Percentiles rank a stretch among this genome's conserved stretches.
Evolutionary conservation across 1,139 yeast species (phyloP).

Genomic region (Zygoascus sp.): DNA sequence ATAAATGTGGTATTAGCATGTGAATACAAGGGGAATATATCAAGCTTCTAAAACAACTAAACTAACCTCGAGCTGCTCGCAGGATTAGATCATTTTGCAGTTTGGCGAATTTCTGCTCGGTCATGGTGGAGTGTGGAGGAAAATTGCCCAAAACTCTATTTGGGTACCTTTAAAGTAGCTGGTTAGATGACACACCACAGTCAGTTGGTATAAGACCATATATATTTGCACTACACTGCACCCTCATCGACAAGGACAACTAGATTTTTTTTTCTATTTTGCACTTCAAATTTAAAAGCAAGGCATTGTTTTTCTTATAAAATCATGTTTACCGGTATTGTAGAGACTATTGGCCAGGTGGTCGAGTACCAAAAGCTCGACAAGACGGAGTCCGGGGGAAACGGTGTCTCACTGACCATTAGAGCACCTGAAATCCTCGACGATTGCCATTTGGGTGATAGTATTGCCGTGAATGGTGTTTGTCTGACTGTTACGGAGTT

Average conservation of each 20-base stretch:
- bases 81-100: conserved; percentile 82
- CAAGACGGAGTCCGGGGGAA: conserved; percentile 58
- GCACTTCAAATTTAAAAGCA: no score
- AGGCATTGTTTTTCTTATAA: no score
- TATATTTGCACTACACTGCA: not conserved
- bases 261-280: no score
- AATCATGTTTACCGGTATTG: conserved; percentile 98
- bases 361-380: conserved; percentile 49
- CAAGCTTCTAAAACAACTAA: not conserved
- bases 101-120: conserved; percentile 25
- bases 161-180: not conserved
- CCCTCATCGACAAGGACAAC: not conserved
- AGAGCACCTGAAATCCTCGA: conserved; percentile 58
- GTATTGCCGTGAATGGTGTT: conserved; percentile 82
- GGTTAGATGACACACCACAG: not conserved
- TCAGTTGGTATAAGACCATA: not conserved
- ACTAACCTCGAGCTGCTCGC: conserved; percentile 68
- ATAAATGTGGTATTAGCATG: no score
- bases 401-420: conserved; percentile 70
- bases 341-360: conserved; percentile 74
- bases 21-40: conserved; percentile 12
- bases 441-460: conserved; percentile 90
- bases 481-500: conserved; percentile 95
- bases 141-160: not conserved
- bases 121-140: not conserved